Base-by-base conservation (phyloP, 108 stramenopile genomes). In the Nannochloropsis salina region DNA sequence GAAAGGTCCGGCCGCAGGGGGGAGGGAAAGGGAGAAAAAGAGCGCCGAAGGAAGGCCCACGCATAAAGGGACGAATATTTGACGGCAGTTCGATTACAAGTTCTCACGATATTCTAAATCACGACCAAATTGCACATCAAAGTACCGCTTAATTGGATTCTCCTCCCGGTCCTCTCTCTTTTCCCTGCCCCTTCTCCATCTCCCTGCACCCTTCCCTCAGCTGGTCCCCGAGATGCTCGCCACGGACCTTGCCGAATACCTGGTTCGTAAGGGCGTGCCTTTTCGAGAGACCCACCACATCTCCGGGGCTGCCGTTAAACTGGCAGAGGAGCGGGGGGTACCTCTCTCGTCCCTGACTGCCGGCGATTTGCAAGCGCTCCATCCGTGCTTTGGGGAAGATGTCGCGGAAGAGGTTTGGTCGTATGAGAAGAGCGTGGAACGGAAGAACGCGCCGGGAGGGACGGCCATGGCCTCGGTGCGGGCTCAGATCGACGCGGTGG, bases 221-320 rank as follows among this genome's bases (percentile, higher is more conserved):
- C 89, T 99, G 42, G 95, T 95, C 86, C 97, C 97, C 40, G 99
- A 98, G 89, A 99, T 99, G 99, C 90, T 99, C 80, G 99, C 99
- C 42, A 99, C 99, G 2, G 99, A 99, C 88, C 92, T 98, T 83
- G 99, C 99, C 2, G 99, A 99, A 88, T 98, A 99, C 88, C 94
- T 99, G 86, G 99, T 99, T 5, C 93, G 97, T 83, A 97, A 96
- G 89, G 90, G 97, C 44, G 97, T 99, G 20, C 98, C 98, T 45
- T 99, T 99, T 93, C 96, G 98, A 82, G 97, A 99, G 92, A 99
- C 97, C 22, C 98, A 99, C 92, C 98, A 99, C 94, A 98, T 99
- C 83, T 91, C 92, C 21, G 92, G 92, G 41, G 90, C 90, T 2
- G 92, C 92, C 80, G 92, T 92, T 44, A 92, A 92, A 85, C 81